Evolutionary conservation across 1,284 basidiomycete genomes (phyloP), one percentile per base, ranked within the genome.

Genomic region (Puccinia coronata): DNA sequence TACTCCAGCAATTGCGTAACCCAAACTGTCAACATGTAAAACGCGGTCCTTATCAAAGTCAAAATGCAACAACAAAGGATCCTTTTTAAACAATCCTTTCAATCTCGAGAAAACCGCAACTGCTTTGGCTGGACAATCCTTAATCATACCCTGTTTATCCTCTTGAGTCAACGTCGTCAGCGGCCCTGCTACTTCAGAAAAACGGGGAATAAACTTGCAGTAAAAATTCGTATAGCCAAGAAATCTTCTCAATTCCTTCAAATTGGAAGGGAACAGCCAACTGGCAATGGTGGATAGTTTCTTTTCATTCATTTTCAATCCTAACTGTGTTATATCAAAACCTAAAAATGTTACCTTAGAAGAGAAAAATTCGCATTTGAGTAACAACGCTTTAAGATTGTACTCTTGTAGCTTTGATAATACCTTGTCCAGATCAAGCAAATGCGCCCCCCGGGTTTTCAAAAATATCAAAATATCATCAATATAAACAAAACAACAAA

Each of bases 1-100:
- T 8, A 71, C 55, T 6, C 53, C 51, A 5, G 78, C 49, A 14
- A 80, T 41, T 3, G 69, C 67, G 36, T 57, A 80, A 20, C 67
- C 78, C 3, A 31, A 80, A 41, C 78, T 71, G 47, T 80, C 77
- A 3, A 80, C 34, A 14, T 80, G 67, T 18, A 80, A 3, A 0
- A 59, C 53, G n/a, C 69, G 11, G 1, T 31, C 65, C 16, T 49
- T 28, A 0, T 28, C 16, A 72, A 80, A 80, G 49, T 72, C 55
- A 61, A 80, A 71, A 63, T 80, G 78, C 0, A 18, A 49, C 39
- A 71, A 36, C 16, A 79, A 57, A 39, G 67, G 63, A 8, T 47
- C 47, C 0, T 31, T 9, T 5, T 28, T 28, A 61, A 80, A 80
- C 16, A n/a, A 28, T 31, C 18, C n/a, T 23, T 57, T 59, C 1